Evolutionary conservation across 2,329 filamentous ascomycete species (phyloP).

Genomic region (Aspergillus phoenicis): DNA sequence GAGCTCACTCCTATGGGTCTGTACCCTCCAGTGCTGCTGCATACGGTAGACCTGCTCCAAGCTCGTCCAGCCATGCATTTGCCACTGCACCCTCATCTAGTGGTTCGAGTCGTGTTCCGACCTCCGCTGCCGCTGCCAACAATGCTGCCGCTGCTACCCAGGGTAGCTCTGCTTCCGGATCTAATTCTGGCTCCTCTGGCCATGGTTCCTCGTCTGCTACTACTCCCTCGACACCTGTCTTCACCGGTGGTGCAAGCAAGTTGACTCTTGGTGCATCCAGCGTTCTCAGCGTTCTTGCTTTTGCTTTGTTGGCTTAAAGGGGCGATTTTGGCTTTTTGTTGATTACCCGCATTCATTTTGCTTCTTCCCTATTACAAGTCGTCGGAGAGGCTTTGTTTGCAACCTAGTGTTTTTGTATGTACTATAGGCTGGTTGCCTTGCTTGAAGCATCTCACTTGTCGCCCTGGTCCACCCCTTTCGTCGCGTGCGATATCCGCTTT

Average conservation of each 20-base stretch:
- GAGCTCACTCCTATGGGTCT: neutral
- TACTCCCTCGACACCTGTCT: constrained; percentile 21
- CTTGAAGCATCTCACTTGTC: neutral
- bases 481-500: neutral
- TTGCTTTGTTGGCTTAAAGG: constrained; percentile 22
- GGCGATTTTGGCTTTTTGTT: neutral
- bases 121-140: neutral
- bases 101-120: neutral
- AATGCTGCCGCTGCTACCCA: neutral
- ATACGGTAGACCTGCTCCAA: neutral
- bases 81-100: neutral
- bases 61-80: neutral
- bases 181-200: constrained; percentile 7
- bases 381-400: neutral
- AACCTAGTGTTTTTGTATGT: neutral
- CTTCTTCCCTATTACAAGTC: neutral
- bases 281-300: constrained; percentile 19
- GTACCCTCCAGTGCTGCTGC: neutral
- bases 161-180: constrained; percentile 3
- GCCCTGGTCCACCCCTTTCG: neutral
- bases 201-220: constrained; percentile 16
- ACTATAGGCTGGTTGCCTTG: neutral
- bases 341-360: neutral
- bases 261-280: constrained; percentile 19
- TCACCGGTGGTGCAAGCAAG: constrained; percentile 28